Evolutionary conservation across 2,329 filamentous ascomycete species (phyloP).

Genomic region (Curvularia sp.): DNA sequence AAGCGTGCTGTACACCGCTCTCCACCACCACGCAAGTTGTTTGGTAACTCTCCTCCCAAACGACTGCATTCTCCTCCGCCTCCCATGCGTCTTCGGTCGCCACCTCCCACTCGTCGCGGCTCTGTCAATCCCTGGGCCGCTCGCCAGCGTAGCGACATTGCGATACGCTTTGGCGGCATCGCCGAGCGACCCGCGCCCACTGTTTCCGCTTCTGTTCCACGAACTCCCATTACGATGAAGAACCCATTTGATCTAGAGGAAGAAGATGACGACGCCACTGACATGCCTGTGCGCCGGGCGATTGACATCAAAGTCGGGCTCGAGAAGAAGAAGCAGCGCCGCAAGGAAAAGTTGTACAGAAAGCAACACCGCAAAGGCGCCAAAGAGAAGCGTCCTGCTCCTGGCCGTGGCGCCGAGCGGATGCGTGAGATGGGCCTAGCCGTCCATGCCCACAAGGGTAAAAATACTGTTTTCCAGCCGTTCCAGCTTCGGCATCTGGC

Average conservation of each 20-base stretch:
- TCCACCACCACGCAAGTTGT: slow-evolving; percentile 62
- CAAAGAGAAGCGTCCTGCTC: slow-evolving; percentile 70
- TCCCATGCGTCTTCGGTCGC: slow-evolving; percentile 64
- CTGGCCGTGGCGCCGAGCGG: slow-evolving; percentile 87
- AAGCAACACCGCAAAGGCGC: slow-evolving; percentile 86
- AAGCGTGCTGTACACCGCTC: slow-evolving; percentile 45
- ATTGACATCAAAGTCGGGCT: slow-evolving; percentile 93
- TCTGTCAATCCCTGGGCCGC: slow-evolving; percentile 45
- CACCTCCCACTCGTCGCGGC: slow-evolving; percentile 66
- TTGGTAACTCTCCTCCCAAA: slow-evolving; percentile 78
- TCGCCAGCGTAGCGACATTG: slow-evolving; percentile 51
- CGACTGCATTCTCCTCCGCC: slow-evolving; percentile 59
- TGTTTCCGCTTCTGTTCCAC: slow-evolving; percentile 86
- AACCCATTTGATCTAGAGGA: slow-evolving; percentile 50
- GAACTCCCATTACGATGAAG: slow-evolving; percentile 65
- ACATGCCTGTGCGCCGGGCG: slow-evolving; percentile 80
- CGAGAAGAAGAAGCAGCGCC: slow-evolving; percentile 90
- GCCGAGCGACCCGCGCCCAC: slow-evolving; percentile 71
- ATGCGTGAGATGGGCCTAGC: slow-evolving; percentile 91
- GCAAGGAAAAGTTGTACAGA: slow-evolving; percentile 89
- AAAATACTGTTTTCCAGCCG: slow-evolving; percentile 35
- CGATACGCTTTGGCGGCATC: slow-evolving; percentile 60
- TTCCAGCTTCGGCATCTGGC: slow-evolving; percentile 36
- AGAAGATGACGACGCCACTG: slow-evolving; percentile 46
- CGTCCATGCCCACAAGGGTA: slow-evolving; percentile 75